Conservation (phyloP, 768 basidiomycete genomes). For the Trichaptum fuscoviolaceum region DNA sequence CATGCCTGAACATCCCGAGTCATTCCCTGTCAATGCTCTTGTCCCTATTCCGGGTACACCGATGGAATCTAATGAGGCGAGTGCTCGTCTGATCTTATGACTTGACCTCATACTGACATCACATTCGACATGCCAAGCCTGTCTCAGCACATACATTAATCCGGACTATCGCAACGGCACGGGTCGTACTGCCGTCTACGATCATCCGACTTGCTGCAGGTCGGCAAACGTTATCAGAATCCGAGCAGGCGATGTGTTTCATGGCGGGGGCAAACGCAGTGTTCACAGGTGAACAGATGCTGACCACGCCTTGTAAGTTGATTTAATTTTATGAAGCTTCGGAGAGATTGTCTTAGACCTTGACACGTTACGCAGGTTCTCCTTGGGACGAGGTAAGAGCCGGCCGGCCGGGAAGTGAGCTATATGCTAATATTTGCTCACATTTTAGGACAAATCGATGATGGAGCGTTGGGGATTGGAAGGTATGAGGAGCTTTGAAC, state of each 20-base stretch:
- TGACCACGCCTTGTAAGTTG: constrained; percentile 89
- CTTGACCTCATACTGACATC: constrained; percentile 8
- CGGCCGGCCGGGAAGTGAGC: constrained; percentile 5
- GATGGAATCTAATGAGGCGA: constrained; percentile 82
- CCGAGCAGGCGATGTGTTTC: constrained; percentile 97
- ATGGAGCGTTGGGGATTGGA: constrained; percentile 88
- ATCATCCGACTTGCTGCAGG: constrained; percentile 96
- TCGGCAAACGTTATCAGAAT: constrained; percentile 79
- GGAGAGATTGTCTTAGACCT: constrained; percentile 6
- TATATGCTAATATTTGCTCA: constrained; percentile 11
- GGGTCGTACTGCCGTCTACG: constrained; percentile 84
- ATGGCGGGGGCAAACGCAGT: constrained; percentile 98
- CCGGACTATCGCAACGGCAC: constrained; percentile 92
- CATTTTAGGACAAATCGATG: constrained; percentile 80
- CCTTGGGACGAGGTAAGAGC: constrained; percentile 84
- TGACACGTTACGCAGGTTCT: constrained; percentile 48
- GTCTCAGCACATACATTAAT: constrained; percentile 80
- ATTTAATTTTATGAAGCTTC: constrained; percentile 8
- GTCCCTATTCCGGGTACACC: constrained; percentile 96
- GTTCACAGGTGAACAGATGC: constrained; percentile 97
- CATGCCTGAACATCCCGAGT: constrained; percentile 96
- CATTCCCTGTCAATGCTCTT: constrained; percentile 96
- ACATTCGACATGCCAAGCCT: constrained; percentile 42
- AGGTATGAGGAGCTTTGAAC: constrained; percentile 89
- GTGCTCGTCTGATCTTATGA: constrained; percentile 13